Base-by-base conservation (phyloP, 2,329 filamentous ascomycete genomes). In the Beauveria brongniartii region DNA sequence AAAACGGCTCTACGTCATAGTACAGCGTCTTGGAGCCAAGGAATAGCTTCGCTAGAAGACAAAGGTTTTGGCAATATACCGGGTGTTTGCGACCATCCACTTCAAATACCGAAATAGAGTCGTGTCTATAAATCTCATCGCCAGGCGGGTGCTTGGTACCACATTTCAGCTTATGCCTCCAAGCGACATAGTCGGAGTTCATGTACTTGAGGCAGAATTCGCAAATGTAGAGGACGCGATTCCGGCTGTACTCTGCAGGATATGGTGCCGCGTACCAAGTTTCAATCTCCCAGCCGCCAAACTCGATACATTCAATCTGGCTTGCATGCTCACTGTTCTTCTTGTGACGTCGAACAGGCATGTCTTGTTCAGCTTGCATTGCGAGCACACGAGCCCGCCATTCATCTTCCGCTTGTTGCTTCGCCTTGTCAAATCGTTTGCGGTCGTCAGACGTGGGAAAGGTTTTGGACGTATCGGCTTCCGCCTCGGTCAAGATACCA, bases 191-290 rank as follows among this genome's bases (percentile, higher is more conserved):
- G 72, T 97, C 93, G 20, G 94, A 97, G 74, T 95, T 96, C 92
- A 99, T 97, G 77, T 99, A 99, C 75, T 97, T 99, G 63, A 99
- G 80, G 72, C 94, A 99, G 74, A 97, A 99, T 73, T 99, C 95
- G 80, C 94, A 99, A 65, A 99, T 97, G 75, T 96, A 97, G n/a
- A 99, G 82, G 43, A 96, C 90, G 34, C 91, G 88, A 71, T 99
- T 97, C 65, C 93, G 87, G 72, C 92, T 97, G 78, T 99, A 99
- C 75, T 99, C 94, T 72, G 97, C 94, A 0, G 94, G 94, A 71
- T 99, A 99, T 14, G 94, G 95, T 44, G 94, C 94, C 34, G 94
- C 93, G 75, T 99, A 97, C 92, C 94, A 97, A 3, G 94, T 99
- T 72, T 99, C 94, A 67, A 99, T 99, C 73, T 99, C 94, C 81